phyloP scores from a whole-genome alignment of 257 asterid genomes.

The Primulina eburnea region DNA sequence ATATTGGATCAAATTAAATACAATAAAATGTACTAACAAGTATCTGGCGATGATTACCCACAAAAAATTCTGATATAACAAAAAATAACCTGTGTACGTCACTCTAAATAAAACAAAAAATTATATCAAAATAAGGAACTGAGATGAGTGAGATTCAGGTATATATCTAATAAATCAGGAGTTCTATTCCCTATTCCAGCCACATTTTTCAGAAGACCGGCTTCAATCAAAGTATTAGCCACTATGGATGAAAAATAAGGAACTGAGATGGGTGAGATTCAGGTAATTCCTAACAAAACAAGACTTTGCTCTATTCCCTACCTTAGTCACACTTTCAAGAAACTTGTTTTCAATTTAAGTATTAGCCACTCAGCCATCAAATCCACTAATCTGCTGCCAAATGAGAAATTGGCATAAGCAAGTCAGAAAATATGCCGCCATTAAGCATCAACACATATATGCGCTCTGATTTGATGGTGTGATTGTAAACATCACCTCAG shows the following conservation, averaged over 20 bases:
- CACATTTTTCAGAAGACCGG: too few relatives aligned
- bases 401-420: too few relatives aligned
- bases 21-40: conserved; percentile 2
- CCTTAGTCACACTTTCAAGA: conserved; percentile 4
- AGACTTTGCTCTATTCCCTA: background rate
- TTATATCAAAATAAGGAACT: background rate
- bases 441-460: too few relatives aligned
- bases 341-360: background rate
- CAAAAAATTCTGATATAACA: background rate
- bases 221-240: too few relatives aligned
- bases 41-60: background rate
- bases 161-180: too few relatives aligned
- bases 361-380: background rate
- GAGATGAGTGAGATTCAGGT: background rate
- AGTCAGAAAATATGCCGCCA: too few relatives aligned
- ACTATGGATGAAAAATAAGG: too few relatives aligned
- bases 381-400: too few relatives aligned
- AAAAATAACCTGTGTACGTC: background rate
- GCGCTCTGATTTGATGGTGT: too few relatives aligned
- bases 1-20: background rate
- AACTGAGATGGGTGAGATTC: background rate
- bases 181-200: too few relatives aligned
- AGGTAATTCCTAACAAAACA: background rate
- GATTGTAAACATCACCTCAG: too few relatives aligned
- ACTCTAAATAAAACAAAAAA: background rate